Evolutionary conservation across 2,329 filamentous ascomycete species (phyloP), one percentile per base, ranked within the genome.

Genomic region (Aspergillus cejpii): DNA sequence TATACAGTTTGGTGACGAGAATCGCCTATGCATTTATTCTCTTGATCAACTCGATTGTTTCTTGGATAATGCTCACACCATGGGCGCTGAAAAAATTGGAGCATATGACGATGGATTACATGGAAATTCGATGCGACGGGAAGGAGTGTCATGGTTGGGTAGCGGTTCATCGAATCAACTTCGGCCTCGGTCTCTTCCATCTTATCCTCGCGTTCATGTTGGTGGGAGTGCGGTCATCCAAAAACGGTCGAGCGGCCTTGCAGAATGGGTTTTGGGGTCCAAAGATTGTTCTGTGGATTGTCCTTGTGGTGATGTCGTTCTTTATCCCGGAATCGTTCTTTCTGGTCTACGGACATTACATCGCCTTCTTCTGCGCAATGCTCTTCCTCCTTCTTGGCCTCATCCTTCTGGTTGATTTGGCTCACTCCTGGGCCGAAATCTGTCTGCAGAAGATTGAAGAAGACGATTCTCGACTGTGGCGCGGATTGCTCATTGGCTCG

Each of bases 201-300:
- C 76, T 94, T 37, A 76, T 95, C 52, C 80, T 97, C 57, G 89
- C 87, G 3, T 72, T 88, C 39, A 76, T 96, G 49, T 78, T 98
- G 36, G 75, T 97, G 44, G 92, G 92, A 41, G 89, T 98, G 41
- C 81, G 80, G 42, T 88, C 83, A 38, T 92, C 90, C 19, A 92
- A 87, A 66, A 86, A 94, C 64, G 85, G 85, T 36, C 84, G 92
- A 53, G 90, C 92, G 2, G 79, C 81, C 14, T 78, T 98, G 43
- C 92, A 98, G 64, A 98, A 98, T 70, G 92, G 91, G n/a, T 98
- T 88, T 69, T 98, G 92, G 92, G 92, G 90, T 1, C 92, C 92
- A 37, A 98, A 98, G 72, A 78, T 98, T 47, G 80, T 96, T 48
- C 80, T 83, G 41, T 98, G 92, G 92, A 64, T 96, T 39, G 81